Evolutionary conservation across 441 rosid genomes (phyloP), one percentile per base, ranked within the genome.

Genomic region (Syzygium malaccense): DNA sequence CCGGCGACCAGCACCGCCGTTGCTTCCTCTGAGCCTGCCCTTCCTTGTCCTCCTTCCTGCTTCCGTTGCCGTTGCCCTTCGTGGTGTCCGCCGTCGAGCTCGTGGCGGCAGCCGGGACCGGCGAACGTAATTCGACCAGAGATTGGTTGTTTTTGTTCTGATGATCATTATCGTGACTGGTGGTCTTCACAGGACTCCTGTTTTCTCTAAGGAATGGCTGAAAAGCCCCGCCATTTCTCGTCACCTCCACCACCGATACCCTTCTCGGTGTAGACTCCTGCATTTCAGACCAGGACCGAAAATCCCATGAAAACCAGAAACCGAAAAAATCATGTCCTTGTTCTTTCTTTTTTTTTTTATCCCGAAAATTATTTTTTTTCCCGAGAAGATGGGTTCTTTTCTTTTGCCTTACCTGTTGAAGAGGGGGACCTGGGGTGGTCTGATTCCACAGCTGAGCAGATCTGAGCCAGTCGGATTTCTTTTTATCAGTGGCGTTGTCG

Each of bases 401-500:
- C 14, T 14, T 78, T 18, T 14, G 28, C 19, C 2, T 20, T 90
- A 96, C 96, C 92, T 92, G 93, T 87, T 91, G 91, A 3, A 88
- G 66, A 32, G 87, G 41, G 18, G 91, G 90, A 60, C 91, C 94
- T 93, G 94, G 97, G 88, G 95, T 90, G 37, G 94, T 93, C 48
- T 93, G 97, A 83, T 95, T 96, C 99, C 99, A 97, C 85, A 96
- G 88, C 93, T 95, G 99, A 80, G 96, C 99, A 95, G 98, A 97
- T 94, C 97, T 95, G 92, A 97, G 99, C 99, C 99, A 98, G 83
- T 98, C 99, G 0, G 98, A 95, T 92, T 95, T 98, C 94, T 91
- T 86, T 79, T 78, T 86, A 33, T 58, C 84, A 54, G 54, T 56
- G 66, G 51, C 58, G 30, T 78, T 60, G 51, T 80, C 86, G 68